phyloP scores from a whole-genome alignment of 208 protist genomes.

The Crithidia acanthocephali region DNA sequence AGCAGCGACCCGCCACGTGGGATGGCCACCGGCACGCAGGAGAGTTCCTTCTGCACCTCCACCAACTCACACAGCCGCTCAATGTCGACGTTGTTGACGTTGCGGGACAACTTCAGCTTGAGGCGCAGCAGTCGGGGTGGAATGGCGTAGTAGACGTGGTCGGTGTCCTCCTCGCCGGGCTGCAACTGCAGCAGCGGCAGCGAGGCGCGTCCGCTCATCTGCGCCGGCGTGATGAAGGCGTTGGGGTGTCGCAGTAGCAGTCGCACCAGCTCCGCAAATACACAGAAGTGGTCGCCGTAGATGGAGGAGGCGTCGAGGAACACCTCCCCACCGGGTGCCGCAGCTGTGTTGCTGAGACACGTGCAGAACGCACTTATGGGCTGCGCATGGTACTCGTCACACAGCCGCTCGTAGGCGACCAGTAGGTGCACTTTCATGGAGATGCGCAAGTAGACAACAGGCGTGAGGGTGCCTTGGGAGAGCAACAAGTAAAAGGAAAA shows the following conservation, averaged over 20 bases:
- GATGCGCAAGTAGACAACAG: background rate
- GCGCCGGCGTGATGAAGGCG: constrained; percentile 14
- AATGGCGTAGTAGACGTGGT: constrained; percentile 20
- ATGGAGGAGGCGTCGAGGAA: constrained; percentile 36
- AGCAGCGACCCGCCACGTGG: background rate
- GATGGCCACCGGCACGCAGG: constrained; percentile 8
- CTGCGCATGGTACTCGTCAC: constrained; percentile 26
- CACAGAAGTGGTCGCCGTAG: constrained; percentile 36
- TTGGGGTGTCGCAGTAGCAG: constrained; percentile 17
- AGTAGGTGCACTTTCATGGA: constrained; percentile 34
- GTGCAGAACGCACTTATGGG: constrained; percentile 10
- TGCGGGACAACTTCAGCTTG: constrained; percentile 31
- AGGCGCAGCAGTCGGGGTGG: constrained; percentile 31
- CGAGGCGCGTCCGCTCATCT: background rate
- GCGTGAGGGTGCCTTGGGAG: constrained; percentile 8
- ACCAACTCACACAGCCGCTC: constrained; percentile 27
- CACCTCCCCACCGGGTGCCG: constrained; percentile 23
- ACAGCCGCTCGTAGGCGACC: constrained; percentile 24
- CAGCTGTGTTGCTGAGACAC: constrained; percentile 25
- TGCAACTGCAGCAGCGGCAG: constrained; percentile 2
- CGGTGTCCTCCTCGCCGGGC: background rate
- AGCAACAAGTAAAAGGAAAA: background rate
- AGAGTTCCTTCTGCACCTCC: constrained; percentile 20
- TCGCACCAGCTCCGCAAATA: constrained; percentile 34
- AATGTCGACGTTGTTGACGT: constrained; percentile 31